phyloP scores from a whole-genome alignment of 1,284 basidiomycete species.

The Chiua sp. region DNA sequence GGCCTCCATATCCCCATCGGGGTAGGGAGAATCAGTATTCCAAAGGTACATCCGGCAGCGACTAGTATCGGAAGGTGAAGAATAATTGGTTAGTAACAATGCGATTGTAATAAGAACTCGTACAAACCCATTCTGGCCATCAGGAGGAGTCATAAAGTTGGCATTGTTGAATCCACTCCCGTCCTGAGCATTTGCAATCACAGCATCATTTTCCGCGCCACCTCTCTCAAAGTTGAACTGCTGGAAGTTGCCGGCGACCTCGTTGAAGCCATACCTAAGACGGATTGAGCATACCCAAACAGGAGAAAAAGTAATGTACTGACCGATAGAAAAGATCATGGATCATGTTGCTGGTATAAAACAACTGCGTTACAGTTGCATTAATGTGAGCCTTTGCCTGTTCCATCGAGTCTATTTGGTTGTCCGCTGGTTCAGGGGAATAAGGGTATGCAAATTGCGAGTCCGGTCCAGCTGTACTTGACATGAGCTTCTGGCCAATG shows the following conservation, averaged over 20 bases:
- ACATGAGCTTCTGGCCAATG: neutral
- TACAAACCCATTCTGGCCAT: slow-evolving; percentile 58
- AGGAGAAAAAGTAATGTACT: slow-evolving; percentile 19
- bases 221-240: slow-evolving; percentile 94
- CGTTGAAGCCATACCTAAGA: slow-evolving; percentile 84
- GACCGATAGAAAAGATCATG: slow-evolving; percentile 77
- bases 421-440: slow-evolving; percentile 55
- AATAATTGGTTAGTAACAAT: slow-evolving; percentile 31
- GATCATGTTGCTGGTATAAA: slow-evolving; percentile 91
- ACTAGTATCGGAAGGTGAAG: slow-evolving; percentile 54
- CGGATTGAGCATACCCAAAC: slow-evolving; percentile 13
- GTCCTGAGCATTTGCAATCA: slow-evolving; percentile 95
- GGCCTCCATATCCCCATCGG: slow-evolving; percentile 95
- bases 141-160: slow-evolving; percentile 84
- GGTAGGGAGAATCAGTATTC: slow-evolving; percentile 88
- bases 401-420: slow-evolving; percentile 52
- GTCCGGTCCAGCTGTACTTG: slow-evolving; percentile 9
- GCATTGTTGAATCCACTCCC: slow-evolving; percentile 93
- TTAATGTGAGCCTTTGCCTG: slow-evolving; percentile 87
- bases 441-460: slow-evolving; percentile 75
- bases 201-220: slow-evolving; percentile 86
- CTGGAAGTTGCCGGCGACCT: slow-evolving; percentile 95
- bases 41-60: slow-evolving; percentile 98
- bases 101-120: neutral
- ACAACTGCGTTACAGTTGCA: slow-evolving; percentile 85